Conservation (phyloP, 2,329 filamentous ascomycete genomes). For the Hortaea sp. region DNA sequence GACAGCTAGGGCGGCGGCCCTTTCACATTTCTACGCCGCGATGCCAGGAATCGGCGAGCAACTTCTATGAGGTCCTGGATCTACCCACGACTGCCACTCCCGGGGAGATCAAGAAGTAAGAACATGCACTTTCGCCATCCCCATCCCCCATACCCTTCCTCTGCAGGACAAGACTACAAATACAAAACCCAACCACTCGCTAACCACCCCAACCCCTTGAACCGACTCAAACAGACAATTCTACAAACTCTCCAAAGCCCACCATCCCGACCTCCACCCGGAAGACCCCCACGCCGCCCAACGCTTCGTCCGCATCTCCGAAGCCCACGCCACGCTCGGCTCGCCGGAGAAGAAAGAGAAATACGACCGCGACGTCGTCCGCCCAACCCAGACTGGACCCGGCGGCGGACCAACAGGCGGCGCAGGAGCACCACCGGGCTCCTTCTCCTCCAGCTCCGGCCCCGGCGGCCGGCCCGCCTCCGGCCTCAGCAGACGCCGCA, state of each 20-base stretch:
- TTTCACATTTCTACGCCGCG: conserved; percentile 13
- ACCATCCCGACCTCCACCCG: conserved; percentile 89
- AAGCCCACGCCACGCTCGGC: conserved; percentile 25
- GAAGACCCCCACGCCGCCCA: conserved; percentile 59
- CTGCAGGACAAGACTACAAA: too few species aligned
- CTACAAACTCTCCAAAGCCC: conserved; percentile 79
- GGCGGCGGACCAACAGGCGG: neutral
- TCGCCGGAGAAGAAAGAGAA: conserved; percentile 60
- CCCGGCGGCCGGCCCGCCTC: conserved; percentile 64
- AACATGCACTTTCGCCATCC: too few species aligned
- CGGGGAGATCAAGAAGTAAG: conserved; percentile 74
- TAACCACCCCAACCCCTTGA: neutral
- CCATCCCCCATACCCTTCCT: too few species aligned
- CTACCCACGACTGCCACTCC: conserved; percentile 59
- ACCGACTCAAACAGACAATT: conserved; percentile 42
- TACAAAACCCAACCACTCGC: neutral
- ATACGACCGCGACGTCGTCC: conserved; percentile 66
- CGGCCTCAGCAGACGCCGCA: conserved; percentile 66
- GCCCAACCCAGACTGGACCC: conserved; percentile 30
- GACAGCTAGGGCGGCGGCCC: conserved; percentile 3
- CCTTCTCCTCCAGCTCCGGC: conserved; percentile 41
- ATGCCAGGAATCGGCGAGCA: conserved; percentile 29
- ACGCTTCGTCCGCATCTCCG: conserved; percentile 47
- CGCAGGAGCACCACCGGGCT: conserved; percentile 31
- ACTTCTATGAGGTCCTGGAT: conserved; percentile 75